Percentiles rank a stretch among this genome's conserved stretches.
These are phyloP conservation scores for Pichia rugopelliculosa DNA, from an alignment of 805 yeast genomes.

Conservation along the genomic window DNA sequence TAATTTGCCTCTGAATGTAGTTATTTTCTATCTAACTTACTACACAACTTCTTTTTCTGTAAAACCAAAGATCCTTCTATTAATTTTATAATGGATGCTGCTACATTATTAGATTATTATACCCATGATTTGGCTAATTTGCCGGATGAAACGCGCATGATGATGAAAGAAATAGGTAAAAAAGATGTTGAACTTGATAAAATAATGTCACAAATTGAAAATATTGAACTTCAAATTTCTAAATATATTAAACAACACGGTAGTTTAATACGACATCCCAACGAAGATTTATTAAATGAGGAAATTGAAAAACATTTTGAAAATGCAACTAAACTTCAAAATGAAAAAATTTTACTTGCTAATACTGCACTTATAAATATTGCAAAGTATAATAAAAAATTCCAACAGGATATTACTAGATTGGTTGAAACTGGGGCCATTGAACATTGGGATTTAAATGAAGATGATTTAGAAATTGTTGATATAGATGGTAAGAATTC, in stretches of 20 bases:
- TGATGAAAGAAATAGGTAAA: constrained; percentile 68
- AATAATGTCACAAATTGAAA: constrained; percentile 54
- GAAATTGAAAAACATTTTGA: constrained; percentile 65
- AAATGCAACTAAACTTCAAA: constrained; percentile 54
- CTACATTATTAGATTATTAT: constrained; percentile 70
- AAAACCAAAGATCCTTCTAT: too few relatives aligned
- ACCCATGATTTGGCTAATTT: constrained; percentile 61
- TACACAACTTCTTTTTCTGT: too few relatives aligned
- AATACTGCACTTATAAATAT: constrained; percentile 77
- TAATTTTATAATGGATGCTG: constrained; percentile 70
- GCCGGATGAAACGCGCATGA: constrained; percentile 78
- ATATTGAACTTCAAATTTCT: constrained; percentile 72
- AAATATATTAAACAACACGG: constrained; percentile 80
- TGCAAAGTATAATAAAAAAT: constrained; percentile 61
- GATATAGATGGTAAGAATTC: neutral
- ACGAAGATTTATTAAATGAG: constrained; percentile 59
- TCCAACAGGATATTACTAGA: constrained; percentile 69
- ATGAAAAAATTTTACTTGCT: constrained; percentile 70
- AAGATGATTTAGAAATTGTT: constrained; percentile 28
- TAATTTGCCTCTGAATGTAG: too few relatives aligned
- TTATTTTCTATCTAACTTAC: too few relatives aligned
- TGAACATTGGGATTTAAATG: constrained; percentile 31
- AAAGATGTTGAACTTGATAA: constrained; percentile 65
- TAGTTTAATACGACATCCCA: constrained; percentile 70
- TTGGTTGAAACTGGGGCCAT: constrained; percentile 77